Evolutionary conservation across 495 filamentous ascomycete species (phyloP).

Genomic region (Penicillium arizonense): DNA sequence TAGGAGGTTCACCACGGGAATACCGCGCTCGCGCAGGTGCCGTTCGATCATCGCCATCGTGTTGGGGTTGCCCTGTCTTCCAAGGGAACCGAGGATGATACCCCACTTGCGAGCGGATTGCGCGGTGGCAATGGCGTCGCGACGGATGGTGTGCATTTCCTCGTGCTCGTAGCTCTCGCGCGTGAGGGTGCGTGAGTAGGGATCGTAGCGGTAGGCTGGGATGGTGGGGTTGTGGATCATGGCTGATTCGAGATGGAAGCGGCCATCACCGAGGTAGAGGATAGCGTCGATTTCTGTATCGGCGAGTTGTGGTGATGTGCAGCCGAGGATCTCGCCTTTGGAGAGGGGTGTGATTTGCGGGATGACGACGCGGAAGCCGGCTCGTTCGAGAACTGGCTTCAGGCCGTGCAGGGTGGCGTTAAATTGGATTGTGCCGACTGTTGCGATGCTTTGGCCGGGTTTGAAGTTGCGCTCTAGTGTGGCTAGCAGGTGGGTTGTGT

Average conservation of each 20-base stretch:
- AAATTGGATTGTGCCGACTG: constrained; percentile 98
- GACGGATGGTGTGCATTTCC: constrained; percentile 80
- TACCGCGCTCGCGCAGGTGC: constrained; percentile 61
- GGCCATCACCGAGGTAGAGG: constrained; percentile 91
- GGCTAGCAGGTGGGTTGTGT: constrained; percentile 78
- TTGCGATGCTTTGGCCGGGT: constrained; percentile 78
- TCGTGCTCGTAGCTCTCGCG: constrained; percentile 85
- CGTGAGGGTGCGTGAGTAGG: constrained; percentile 88
- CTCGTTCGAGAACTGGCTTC: constrained; percentile 68
- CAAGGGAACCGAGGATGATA: constrained; percentile 87
- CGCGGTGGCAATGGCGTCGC: constrained; percentile 72
- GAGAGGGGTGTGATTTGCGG: constrained; percentile 91
- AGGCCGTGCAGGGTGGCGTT: constrained; percentile 92
- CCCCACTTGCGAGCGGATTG: constrained; percentile 83
- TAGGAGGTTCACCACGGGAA: constrained; percentile 78
- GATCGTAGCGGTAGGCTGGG: constrained; percentile 94
- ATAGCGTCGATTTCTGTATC: constrained; percentile 65
- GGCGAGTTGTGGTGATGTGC: constrained; percentile 79
- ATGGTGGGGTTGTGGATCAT: constrained; percentile 97
- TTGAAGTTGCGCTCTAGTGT: constrained; percentile 89
- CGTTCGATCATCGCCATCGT: constrained; percentile 84
- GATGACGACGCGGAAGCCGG: constrained; percentile 79
- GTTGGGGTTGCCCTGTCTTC: constrained; percentile 92
- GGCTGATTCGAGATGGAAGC: constrained; percentile 95
- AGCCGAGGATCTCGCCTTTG: constrained; percentile 93